Evolutionary conservation across 345 rosid species (phyloP), one percentile per base, ranked within the genome.

Genomic region (Ailanthus altissimus): DNA sequence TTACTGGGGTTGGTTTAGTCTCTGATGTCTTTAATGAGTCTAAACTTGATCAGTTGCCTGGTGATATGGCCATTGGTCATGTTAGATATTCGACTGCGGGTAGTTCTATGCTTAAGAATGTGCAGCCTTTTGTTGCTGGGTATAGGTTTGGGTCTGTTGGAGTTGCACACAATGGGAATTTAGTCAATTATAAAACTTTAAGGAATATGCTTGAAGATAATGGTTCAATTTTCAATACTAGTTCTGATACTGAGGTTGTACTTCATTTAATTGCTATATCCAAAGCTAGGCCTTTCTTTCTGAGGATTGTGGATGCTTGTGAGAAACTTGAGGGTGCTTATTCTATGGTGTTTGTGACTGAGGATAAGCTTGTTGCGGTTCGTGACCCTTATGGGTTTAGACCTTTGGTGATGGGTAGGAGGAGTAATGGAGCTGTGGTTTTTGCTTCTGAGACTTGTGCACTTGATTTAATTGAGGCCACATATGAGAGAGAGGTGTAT

Each of bases 401-500:
- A 68, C 99, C 99, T 0, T 79, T 95, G 72, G 98, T 95, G 42
- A 93, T 93, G 98, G 98, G 99, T 28, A 88, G 93, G 88, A 90
- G 97, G 85, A 93, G 97, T 58, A 96, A 93, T 42, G 99, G 98
- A 4, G 93, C 97, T 69, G 86, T 93, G 43, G 97, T 93, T 46
- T 92, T 95, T 16, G 99, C 99, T 12, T 96, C 98, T 0, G 99
- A 96, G 81, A 96, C 98, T 63, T 96, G 99, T 63, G 99, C 99
- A 26, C 99, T 93, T 64, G 99, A 96, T 81, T 88, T 96, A 82
- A 96, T 96, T 38, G 99, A 96, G 80, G 99, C 99, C 0, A 89
- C 93, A 0, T 96, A 93, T 51, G 98, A 92, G 80, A 84, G 99
- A 81, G 98, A 93, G 81, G 99, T 93, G 49, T 75, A 86, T 81